phyloP scores from a whole-genome alignment of 2,329 filamentous ascomycete genomes.

The Colletotrichum musae region DNA sequence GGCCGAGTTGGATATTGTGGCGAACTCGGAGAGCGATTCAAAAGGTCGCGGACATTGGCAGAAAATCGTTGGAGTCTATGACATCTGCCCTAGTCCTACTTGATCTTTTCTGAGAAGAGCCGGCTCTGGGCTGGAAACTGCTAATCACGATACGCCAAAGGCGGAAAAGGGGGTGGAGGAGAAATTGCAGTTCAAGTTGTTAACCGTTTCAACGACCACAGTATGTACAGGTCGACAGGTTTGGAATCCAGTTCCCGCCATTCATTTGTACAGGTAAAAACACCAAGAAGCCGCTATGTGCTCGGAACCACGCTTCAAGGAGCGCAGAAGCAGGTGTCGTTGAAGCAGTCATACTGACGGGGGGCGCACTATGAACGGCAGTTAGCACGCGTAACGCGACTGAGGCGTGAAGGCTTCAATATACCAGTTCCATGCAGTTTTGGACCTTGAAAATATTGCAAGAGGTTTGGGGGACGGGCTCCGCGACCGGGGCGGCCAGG shows the following conservation, averaged over 20 bases:
- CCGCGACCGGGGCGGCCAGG: constrained; percentile 16
- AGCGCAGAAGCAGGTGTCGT: constrained; percentile 14
- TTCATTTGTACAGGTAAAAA: neutral
- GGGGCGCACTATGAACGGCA: neutral
- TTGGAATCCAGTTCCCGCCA: neutral
- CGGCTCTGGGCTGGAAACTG: constrained; percentile 7
- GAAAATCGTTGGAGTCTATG: constrained; percentile 26
- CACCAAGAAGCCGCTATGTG: neutral
- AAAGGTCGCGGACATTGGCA: constrained; percentile 54
- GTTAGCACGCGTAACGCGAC: neutral
- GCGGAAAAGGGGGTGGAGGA: no score
- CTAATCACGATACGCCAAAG: neutral
- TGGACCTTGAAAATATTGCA: constrained; percentile 4
- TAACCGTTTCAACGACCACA: neutral
- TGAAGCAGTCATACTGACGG: constrained; percentile 14
- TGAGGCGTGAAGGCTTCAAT: neutral
- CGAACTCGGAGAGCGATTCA: constrained; percentile 67
- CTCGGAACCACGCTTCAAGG: neutral
- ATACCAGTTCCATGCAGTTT: neutral
- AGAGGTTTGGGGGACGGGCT: constrained; percentile 18
- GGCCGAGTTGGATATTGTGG: constrained; percentile 68
- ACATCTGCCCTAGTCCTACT: constrained; percentile 30
- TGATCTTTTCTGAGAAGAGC: constrained; percentile 29
- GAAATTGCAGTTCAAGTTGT: neutral
- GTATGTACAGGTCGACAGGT: neutral